phyloP scores from a whole-genome alignment of 1,284 basidiomycete species.

The Pyrrhoderma lamaoense region DNA sequence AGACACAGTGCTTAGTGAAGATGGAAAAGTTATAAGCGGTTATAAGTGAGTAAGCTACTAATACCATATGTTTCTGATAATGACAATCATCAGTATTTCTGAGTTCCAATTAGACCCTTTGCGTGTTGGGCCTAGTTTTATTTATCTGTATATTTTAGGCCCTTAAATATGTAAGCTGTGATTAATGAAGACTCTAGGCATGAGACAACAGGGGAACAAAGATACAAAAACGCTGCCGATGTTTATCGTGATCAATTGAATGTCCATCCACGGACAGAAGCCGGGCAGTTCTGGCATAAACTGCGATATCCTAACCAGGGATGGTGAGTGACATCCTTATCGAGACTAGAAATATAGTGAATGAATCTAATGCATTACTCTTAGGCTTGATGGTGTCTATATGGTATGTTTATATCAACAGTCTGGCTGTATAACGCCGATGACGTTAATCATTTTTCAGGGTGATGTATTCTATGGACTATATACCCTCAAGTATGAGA shows the following conservation, averaged over 20 bases:
- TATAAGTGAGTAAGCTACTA: constrained; percentile 27
- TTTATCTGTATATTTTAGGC: constrained; percentile 1
- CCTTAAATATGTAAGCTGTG: neutral
- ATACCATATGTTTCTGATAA: too few species aligned
- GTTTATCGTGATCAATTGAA: constrained; percentile 34
- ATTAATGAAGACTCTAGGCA: too few species aligned
- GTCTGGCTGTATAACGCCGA: neutral
- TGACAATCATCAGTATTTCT: constrained; percentile 7
- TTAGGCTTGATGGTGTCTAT: constrained; percentile 7
- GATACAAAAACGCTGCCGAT: constrained; percentile 35
- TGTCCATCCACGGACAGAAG: constrained; percentile 34
- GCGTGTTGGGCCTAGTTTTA: constrained; percentile 13
- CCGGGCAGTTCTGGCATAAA: constrained; percentile 42
- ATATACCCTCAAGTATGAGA: constrained; percentile 16
- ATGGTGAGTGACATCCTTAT: constrained; percentile 12
- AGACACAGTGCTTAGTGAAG: constrained; percentile 32
- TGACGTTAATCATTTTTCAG: neutral
- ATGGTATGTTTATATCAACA: neutral
- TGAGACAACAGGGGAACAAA: constrained; percentile 28
- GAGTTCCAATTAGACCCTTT: constrained; percentile 18
- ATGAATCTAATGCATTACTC: neutral
- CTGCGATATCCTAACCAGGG: constrained; percentile 37
- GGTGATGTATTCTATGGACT: constrained; percentile 17
- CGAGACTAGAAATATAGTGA: neutral
- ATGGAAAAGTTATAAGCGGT: constrained; percentile 33